Conservation (phyloP, 2,329 filamentous ascomycete genomes). For the Kalaharituber pfeilii region DNA sequence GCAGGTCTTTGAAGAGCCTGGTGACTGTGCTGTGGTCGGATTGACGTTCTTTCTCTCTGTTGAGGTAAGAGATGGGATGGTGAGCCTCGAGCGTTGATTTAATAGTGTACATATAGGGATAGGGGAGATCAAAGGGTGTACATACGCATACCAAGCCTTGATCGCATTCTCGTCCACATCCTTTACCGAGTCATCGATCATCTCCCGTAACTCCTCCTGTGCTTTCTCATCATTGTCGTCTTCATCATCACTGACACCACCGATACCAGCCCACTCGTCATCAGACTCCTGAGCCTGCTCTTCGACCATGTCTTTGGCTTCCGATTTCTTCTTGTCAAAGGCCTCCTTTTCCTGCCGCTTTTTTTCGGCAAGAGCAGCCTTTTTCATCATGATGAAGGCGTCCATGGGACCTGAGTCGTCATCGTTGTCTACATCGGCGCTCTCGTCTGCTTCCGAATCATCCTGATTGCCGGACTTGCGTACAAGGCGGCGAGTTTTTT, state of each 20-base stretch:
- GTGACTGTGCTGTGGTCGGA: slow-evolving; percentile 75
- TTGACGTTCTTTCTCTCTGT: slow-evolving; percentile 52
- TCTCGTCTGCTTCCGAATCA: slow-evolving; percentile 27
- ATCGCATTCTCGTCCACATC: slow-evolving; percentile 64
- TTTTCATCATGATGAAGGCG: slow-evolving; percentile 56
- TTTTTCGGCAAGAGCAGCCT: slow-evolving; percentile 40
- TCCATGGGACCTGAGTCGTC: slow-evolving; percentile 21
- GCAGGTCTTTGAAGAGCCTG: slow-evolving; percentile 84
- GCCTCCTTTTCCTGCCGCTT: slow-evolving; percentile 36
- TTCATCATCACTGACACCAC: slow-evolving; percentile 65
- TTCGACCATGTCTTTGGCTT: slow-evolving; percentile 71
- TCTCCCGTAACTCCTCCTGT: slow-evolving; percentile 38
- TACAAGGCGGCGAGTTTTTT: background rate
- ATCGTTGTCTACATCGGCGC: slow-evolving; percentile 22
- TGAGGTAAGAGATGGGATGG: no score
- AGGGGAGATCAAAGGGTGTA: no score
- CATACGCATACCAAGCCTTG: slow-evolving; percentile 78
- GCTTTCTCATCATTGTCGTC: slow-evolving; percentile 55
- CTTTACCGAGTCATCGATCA: slow-evolving; percentile 73
- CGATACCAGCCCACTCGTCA: slow-evolving; percentile 90
- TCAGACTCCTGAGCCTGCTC: slow-evolving; percentile 96
- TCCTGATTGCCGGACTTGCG: slow-evolving; percentile 18
- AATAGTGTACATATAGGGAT: no score
- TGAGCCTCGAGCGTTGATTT: no score
- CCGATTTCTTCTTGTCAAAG: slow-evolving; percentile 73